Conservation (phyloP, 2,329 filamentous ascomycete genomes). For the Diatrype stigma region DNA sequence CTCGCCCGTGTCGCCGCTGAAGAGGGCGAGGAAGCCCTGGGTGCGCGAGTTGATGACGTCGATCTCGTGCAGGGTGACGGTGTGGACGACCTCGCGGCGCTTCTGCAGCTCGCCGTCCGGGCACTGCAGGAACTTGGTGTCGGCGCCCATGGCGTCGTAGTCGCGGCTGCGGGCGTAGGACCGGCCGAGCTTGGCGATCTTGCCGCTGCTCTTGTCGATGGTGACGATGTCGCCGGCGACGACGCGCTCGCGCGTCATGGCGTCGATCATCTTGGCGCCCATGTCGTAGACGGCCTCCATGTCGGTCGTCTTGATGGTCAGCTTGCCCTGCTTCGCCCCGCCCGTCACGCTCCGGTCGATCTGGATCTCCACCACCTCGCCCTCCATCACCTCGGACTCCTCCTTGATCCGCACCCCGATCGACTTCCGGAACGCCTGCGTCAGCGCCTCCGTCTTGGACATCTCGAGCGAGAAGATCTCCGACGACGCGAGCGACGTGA, state of each 20-base stretch:
- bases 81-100: slow-evolving; percentile 94
- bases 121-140: slow-evolving; percentile 97
- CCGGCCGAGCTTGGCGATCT: slow-evolving; percentile 94
- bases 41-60: slow-evolving; percentile 99
- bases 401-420: slow-evolving; percentile 98
- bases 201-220: slow-evolving; percentile 96
- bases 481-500: slow-evolving; percentile 90
- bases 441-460: slow-evolving; percentile 98
- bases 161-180: slow-evolving; percentile 93
- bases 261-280: slow-evolving; percentile 99
- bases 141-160: slow-evolving; percentile 98
- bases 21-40: slow-evolving; percentile 95
- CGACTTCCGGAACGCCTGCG: slow-evolving; percentile 97
- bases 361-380: slow-evolving; percentile 97
- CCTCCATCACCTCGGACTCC: slow-evolving; percentile 98
- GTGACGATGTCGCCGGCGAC: slow-evolving; percentile 98
- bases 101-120: slow-evolving; percentile 97
- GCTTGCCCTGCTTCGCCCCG: slow-evolving; percentile 95
- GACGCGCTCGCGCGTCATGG: slow-evolving; percentile 98
- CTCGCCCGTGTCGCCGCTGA: slow-evolving; percentile 96
- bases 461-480: slow-evolving; percentile 99
- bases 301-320: slow-evolving; percentile 98
- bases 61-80: slow-evolving; percentile 94
- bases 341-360: slow-evolving; percentile 96
- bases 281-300: slow-evolving; percentile 99